These are phyloP conservation scores for Gentiana macrophylla DNA, from an alignment of 257 asterid genomes.

Conservation along the genomic window DNA sequence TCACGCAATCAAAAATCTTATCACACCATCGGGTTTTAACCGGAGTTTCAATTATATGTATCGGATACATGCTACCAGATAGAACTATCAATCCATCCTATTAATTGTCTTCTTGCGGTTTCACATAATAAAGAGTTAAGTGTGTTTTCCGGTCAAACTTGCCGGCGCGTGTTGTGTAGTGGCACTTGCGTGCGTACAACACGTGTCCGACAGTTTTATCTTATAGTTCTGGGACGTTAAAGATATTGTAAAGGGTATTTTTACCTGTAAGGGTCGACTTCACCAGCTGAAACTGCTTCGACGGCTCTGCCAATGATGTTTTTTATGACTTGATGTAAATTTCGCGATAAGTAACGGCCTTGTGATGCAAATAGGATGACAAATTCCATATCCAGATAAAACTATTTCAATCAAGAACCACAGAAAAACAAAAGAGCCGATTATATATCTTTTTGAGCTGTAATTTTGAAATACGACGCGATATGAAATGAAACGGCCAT, in stretches of 20 bases:
- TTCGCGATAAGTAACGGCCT: constrained; percentile 84
- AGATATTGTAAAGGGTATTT: background rate
- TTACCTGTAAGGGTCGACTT: constrained; percentile 76
- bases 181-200: too few species aligned
- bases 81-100: too few species aligned
- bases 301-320: constrained; percentile 77
- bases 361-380: constrained; percentile 87
- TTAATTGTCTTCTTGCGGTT: too few species aligned
- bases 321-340: constrained; percentile 85
- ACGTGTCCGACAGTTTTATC: constrained; percentile 24
- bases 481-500: too few species aligned
- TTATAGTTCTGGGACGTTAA: too few species aligned
- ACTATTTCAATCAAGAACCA: constrained; percentile 27
- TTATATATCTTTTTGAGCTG: too few species aligned
- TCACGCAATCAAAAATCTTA: background rate
- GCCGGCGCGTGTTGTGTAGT: too few species aligned
- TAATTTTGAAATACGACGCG: background rate
- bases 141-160: too few species aligned
- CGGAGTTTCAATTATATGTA: too few species aligned
- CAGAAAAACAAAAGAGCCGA: background rate
- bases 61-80: too few species aligned
- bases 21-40: too few species aligned
- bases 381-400: constrained; percentile 95
- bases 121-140: too few species aligned
- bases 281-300: constrained; percentile 60